These are phyloP conservation scores for Acrasis kona DNA, from an alignment of 78 protist genomes.

Conservation along the genomic window DNA sequence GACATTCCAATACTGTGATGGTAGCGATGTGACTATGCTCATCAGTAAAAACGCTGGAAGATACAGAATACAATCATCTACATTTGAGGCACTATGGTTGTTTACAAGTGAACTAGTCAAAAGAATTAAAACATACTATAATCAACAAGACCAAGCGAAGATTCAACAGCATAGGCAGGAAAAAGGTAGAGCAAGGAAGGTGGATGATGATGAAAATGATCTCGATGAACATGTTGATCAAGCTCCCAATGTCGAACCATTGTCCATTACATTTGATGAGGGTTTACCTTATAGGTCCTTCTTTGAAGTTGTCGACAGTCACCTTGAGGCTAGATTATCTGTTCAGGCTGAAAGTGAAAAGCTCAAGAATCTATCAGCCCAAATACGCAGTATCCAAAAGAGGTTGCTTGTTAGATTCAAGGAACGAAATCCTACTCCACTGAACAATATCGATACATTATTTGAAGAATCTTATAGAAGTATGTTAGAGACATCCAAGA, in stretches of 20 bases:
- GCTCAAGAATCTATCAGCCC: no score
- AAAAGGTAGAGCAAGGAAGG: neutral
- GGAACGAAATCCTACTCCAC: constrained; percentile 43
- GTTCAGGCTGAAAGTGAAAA: no score
- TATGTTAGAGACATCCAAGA: neutral
- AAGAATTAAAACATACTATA: neutral
- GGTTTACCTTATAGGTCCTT: neutral
- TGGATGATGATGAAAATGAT: neutral
- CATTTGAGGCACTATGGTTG: constrained; percentile 26
- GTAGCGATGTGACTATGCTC: constrained; percentile 29
- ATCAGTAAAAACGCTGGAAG: constrained; percentile 23
- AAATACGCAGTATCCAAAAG: constrained; percentile 38
- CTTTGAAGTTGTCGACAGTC: neutral
- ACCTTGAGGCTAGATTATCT: neutral
- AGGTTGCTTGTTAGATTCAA: constrained; percentile 40
- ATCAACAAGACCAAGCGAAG: neutral
- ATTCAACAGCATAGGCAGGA: no score
- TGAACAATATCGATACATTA: constrained; percentile 2
- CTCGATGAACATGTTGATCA: constrained; percentile 11
- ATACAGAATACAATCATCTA: constrained; percentile 4
- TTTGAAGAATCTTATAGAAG: constrained; percentile 11
- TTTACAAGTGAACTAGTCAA: constrained; percentile 5
- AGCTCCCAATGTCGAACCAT: no score
- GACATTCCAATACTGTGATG: constrained; percentile 1
- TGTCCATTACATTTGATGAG: no score